Evolutionary conservation across 169 alveolate genomes (phyloP).

Genomic region (Amoebophrya sp.): DNA sequence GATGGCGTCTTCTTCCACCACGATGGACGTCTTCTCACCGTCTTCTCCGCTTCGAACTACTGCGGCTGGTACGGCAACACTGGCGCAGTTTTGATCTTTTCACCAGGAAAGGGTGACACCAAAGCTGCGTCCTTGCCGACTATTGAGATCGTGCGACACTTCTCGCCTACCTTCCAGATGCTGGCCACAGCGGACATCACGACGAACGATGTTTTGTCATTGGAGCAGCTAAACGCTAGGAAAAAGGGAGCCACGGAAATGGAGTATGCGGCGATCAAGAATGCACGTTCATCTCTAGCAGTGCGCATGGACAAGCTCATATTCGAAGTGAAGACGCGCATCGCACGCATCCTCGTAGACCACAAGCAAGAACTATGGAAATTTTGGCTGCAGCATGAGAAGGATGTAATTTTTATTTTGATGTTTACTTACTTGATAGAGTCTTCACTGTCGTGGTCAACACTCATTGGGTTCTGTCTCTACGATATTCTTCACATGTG

Average conservation of each 20-base stretch:
- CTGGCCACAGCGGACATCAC: not conserved
- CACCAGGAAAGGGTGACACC: not conserved
- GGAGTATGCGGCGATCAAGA: not conserved
- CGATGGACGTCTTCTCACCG: not conserved
- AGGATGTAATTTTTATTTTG: not conserved
- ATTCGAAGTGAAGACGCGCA: not conserved
- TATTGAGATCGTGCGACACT: not conserved
- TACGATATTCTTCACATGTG: too few species aligned
- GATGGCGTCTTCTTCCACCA: constrained; percentile 18
- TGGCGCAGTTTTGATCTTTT: constrained; percentile 8
- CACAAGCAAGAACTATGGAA: not conserved
- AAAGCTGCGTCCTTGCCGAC: not conserved
- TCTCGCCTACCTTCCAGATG: constrained; percentile 17
- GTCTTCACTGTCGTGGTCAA: not conserved
- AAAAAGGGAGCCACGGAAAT: not conserved
- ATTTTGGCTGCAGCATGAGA: constrained; percentile 6
- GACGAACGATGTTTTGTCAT: not conserved
- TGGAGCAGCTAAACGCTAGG: not conserved
- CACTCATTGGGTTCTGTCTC: not conserved
- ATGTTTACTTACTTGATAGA: too few species aligned
- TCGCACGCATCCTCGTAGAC: not conserved
- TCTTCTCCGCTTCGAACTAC: not conserved
- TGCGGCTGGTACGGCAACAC: constrained; percentile 28
- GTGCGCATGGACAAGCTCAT: not conserved
- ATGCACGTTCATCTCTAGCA: not conserved